Base-by-base conservation (phyloP, 805 yeast genomes). In the Wickerhamiella siamensis region DNA sequence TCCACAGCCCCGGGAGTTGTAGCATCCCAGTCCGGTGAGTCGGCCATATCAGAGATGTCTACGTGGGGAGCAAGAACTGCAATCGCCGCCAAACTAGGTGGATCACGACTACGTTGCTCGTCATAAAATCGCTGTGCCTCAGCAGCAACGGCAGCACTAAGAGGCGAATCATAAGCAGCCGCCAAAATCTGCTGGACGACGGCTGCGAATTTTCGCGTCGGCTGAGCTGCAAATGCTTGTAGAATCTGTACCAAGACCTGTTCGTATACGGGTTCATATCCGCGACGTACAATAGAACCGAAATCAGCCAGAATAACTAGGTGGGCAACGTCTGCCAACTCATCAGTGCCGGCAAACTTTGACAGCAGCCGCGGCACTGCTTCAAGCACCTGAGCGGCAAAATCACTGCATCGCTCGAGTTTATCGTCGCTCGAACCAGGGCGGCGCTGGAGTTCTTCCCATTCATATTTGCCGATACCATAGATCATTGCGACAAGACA, bases 381-480 rank as follows among this genome's bases (percentile, higher is more conserved):
- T 14, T 20, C 29, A 9, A 29, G 24, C 8, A 24, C 33, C 20
- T 9, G 20, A 14, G 16, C 20, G n/a, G 16, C 33, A n/a, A 14
- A 27, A 14, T 21, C 12, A 2, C 24, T 72, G 42, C 64, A 54
- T 2, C 46, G 46, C 19, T 54, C 60, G 38, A 55, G 59, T 21
- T 51, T 55, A 33, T 52, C 52, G 22, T 34, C 37, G n/a, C 19
- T 4, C 16, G 37, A 8, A 24, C 29, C 12, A 8, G 10, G 17
- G 17, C 17, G 29, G 9, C 12, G 18, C 37, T 34, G 37, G 8
- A 34, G 19, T 10, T 34, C 29, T 5, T 20, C n/a, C 37, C 37
- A 34, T 20, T 34, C 37, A 21, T 14, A 4, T 5, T 17, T n/a
- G 27, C 37, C 37, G 22, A 34, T 20, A 15, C 37, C 37, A 10